Percentiles rank a stretch among this genome's conserved stretches.
phyloP scores from a whole-genome alignment of 2,329 filamentous ascomycete genomes.

The Penicillium verrucosum region DNA sequence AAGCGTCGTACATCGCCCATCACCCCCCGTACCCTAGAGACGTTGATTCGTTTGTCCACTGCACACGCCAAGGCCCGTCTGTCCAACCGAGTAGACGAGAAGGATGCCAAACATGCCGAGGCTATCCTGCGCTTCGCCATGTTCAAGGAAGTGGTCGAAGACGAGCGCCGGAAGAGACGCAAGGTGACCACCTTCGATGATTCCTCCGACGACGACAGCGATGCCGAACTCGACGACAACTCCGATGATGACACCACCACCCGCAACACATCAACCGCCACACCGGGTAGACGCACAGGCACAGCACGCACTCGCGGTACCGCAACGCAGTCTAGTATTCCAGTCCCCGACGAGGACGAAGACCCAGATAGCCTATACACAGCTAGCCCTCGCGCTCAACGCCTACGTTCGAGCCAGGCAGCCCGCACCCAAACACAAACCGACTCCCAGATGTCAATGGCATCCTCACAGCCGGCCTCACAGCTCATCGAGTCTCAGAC shows the following conservation, averaged over 20 bases:
- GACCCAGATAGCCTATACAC: constrained; percentile 55
- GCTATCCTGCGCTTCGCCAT: constrained; percentile 87
- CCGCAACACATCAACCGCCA: constrained; percentile 27
- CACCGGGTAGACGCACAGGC: constrained; percentile 28
- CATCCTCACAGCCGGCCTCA: constrained; percentile 75
- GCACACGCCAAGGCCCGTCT: constrained; percentile 92
- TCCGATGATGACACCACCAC: constrained; percentile 25
- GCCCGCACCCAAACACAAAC: constrained; percentile 43
- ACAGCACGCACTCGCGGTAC: constrained; percentile 34
- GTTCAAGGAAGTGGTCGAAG: constrained; percentile 87
- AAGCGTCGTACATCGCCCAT: constrained; percentile 90
- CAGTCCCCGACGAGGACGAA: constrained; percentile 48
- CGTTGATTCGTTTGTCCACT: constrained; percentile 93
- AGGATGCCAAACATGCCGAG: constrained; percentile 83
- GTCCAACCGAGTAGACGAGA: constrained; percentile 82
- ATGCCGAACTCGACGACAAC: constrained; percentile 39
- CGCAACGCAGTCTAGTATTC: constrained; percentile 39
- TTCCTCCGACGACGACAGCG: constrained; percentile 50
- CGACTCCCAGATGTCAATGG: constrained; percentile 64
- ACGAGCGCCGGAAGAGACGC: constrained; percentile 77
- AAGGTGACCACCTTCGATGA: constrained; percentile 68
- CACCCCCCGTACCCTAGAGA: constrained; percentile 95
- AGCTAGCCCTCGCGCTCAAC: constrained; percentile 47
- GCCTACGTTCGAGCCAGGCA: constrained; percentile 35
- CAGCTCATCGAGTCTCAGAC: constrained; percentile 60